Conservation (phyloP, 108 stramenopile species). For the Parmales sp. region DNA sequence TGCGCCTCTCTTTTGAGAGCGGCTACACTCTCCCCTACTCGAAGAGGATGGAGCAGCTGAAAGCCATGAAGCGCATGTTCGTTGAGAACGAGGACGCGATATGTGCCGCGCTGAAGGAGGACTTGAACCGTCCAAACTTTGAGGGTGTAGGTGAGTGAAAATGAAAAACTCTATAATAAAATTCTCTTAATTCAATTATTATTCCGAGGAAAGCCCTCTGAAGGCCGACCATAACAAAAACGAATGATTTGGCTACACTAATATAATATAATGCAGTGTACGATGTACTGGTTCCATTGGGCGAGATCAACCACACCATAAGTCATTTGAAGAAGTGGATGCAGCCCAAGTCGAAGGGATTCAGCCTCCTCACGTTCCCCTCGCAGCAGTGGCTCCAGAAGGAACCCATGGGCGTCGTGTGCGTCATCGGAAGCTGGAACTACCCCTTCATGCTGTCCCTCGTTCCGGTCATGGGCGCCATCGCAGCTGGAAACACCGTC, state of each 20-base stretch:
- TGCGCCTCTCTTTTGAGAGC: too few species aligned
- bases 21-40: too few species aligned
- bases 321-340: constrained; percentile 23
- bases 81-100: background rate
- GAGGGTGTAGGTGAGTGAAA: background rate
- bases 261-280: too few species aligned
- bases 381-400: background rate
- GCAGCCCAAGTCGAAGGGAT: constrained; percentile 9
- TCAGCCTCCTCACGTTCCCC: background rate
- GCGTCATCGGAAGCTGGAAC: constrained; percentile 36
- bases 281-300: too few species aligned
- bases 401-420: constrained; percentile 15
- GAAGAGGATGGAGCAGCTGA: background rate
- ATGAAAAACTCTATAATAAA: background rate
- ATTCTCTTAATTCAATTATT: background rate
- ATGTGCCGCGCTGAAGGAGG: background rate
- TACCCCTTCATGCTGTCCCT: constrained; percentile 33
- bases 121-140: background rate
- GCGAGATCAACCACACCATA: constrained; percentile 14
- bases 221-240: too few species aligned
- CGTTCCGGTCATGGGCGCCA: constrained; percentile 22
- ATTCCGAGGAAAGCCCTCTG: background rate
- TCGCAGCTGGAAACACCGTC: constrained; percentile 11
- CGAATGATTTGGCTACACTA: too few species aligned
- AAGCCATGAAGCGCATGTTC: background rate